Evolutionary conservation across 768 basidiomycete genomes (phyloP).

Genomic region (Suillus americanus): DNA sequence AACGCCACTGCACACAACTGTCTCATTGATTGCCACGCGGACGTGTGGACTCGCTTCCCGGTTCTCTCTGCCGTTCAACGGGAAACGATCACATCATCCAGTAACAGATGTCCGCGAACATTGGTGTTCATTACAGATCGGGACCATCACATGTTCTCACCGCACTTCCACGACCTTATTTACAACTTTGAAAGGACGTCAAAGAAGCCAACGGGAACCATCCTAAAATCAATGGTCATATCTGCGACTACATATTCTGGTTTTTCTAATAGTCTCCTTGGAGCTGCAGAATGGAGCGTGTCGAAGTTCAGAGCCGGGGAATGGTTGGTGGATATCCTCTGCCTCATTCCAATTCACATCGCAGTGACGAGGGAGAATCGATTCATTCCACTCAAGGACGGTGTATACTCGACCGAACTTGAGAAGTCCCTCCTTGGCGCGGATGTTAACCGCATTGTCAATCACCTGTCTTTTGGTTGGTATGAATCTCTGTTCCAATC

Average conservation of each 20-base stretch:
- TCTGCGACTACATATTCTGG: slow-evolving; percentile 29
- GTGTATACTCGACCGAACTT: slow-evolving; percentile 46
- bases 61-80: slow-evolving; percentile 53
- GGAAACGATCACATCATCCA: slow-evolving; percentile 39
- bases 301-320: slow-evolving; percentile 52
- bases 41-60: slow-evolving; percentile 63
- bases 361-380: slow-evolving; percentile 60
- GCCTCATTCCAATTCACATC: slow-evolving; percentile 64
- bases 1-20: slow-evolving; percentile 43
- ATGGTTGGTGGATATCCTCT: slow-evolving; percentile 61
- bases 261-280: slow-evolving; percentile 22
- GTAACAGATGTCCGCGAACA: slow-evolving; percentile 30
- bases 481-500: slow-evolving; percentile 65
- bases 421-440: slow-evolving; percentile 59
- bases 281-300: slow-evolving; percentile 22
- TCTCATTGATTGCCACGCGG: slow-evolving; percentile 54
- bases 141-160: slow-evolving; percentile 33
- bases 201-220: slow-evolving; percentile 50
- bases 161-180: slow-evolving; percentile 48
- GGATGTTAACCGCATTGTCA: slow-evolving; percentile 55
- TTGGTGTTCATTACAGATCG: slow-evolving; percentile 46
- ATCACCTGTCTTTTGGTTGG: slow-evolving; percentile 59
- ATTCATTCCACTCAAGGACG: slow-evolving; percentile 61
- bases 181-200: slow-evolving; percentile 47
- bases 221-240: slow-evolving; percentile 40